Evolutionary conservation across 495 filamentous ascomycete genomes (phyloP).

Genomic region (Penicillium daleae): DNA sequence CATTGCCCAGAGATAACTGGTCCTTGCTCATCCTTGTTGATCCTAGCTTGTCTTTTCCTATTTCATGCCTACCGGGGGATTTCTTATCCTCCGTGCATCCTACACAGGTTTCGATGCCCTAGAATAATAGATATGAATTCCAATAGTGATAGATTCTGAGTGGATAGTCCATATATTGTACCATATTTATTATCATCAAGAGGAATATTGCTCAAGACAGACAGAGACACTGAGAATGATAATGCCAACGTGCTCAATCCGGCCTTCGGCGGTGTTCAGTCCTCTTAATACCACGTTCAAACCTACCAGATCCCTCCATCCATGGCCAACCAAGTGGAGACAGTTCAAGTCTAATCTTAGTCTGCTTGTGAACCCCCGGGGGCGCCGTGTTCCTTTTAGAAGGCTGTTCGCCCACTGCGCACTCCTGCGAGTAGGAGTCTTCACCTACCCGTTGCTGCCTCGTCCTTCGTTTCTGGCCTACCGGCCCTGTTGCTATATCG

Average conservation of each 20-base stretch:
- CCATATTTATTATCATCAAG: neutral
- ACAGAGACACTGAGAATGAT: neutral
- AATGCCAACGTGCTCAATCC: neutral
- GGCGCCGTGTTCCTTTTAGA: neutral
- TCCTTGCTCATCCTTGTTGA: neutral
- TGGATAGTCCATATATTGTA: too few relatives aligned
- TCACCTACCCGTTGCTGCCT: neutral
- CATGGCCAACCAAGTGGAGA: conserved; percentile 1
- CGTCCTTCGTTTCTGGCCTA: conserved; percentile 6
- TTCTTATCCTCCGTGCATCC: neutral
- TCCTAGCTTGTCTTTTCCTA: neutral
- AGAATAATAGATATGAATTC: neutral
- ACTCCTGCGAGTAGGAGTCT: neutral
- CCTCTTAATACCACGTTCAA: neutral
- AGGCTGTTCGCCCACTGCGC: neutral
- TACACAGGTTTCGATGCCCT: neutral
- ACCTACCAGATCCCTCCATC: neutral
- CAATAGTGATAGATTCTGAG: neutral
- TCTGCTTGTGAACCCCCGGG: neutral
- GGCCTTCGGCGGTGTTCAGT: neutral
- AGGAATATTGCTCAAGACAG: neutral
- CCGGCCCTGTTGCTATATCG: neutral
- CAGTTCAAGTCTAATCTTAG: neutral
- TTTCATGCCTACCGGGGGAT: neutral
- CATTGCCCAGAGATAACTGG: neutral